Evolutionary conservation across 805 yeast species (phyloP).

Genomic region (Ogataea kodamae): DNA sequence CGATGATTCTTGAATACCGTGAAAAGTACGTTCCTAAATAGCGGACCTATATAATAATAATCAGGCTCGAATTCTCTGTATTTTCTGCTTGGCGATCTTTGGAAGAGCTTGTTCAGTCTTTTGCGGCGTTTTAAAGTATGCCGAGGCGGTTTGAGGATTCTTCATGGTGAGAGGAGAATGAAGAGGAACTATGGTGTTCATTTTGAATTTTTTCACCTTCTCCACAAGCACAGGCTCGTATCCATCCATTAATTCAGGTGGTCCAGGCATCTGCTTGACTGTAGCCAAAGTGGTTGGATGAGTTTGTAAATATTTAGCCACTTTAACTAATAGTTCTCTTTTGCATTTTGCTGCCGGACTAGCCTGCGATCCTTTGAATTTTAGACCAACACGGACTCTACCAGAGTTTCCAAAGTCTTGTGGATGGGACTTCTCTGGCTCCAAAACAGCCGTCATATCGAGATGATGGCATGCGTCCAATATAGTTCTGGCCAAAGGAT

Average conservation of each 20-base stretch:
- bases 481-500: conserved; percentile 82
- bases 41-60: conserved; percentile 6
- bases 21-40: conserved; percentile 42
- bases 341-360: conserved; percentile 45
- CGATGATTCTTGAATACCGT: conserved; percentile 57
- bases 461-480: conserved; percentile 58
- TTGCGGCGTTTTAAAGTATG: conserved; percentile 55
- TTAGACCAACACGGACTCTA: conserved; percentile 75
- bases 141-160: conserved; percentile 73
- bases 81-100: conserved; percentile 52
- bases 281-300: conserved; percentile 68
- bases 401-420: conserved; percentile 98
- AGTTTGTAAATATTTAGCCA: conserved; percentile 56
- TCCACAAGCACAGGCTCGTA: conserved; percentile 63
- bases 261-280: conserved; percentile 63
- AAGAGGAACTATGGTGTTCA: conserved; percentile 87
- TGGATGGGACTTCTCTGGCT: conserved; percentile 86
- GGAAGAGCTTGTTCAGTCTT: conserved; percentile 33
- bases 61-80: conserved; percentile 51
- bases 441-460: conserved; percentile 43
- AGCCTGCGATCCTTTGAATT: conserved; percentile 43
- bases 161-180: conserved; percentile 77
- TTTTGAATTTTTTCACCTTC: conserved; percentile 76
- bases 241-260: conserved; percentile 52
- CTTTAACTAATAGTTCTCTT: conserved; percentile 57